Conservation (phyloP, 176 grass and related monocot species). For the Chloris gayana region DNA sequence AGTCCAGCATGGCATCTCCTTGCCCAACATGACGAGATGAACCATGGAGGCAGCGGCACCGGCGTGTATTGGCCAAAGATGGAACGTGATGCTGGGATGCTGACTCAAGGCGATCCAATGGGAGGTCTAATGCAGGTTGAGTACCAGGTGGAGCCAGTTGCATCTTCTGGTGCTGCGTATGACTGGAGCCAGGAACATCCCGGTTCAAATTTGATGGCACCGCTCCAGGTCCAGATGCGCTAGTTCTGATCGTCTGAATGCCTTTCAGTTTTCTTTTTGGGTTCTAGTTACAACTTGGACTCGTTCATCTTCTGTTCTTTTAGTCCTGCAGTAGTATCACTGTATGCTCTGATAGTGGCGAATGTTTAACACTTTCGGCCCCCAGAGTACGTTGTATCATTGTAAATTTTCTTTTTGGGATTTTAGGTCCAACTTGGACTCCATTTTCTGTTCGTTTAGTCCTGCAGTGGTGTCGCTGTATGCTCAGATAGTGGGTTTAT, state of each 20-base stretch:
- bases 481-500: too few species aligned
- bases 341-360: neutral
- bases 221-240: neutral
- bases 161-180: too few species aligned
- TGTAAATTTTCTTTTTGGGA: too few species aligned
- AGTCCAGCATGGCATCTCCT: neutral
- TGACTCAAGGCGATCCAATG: neutral
- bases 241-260: neutral
- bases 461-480: too few species aligned
- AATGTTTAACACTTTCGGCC: neutral
- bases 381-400: too few species aligned
- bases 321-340: neutral
- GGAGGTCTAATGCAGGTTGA: too few species aligned
- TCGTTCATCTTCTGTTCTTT: neutral
- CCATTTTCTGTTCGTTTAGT: too few species aligned
- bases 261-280: neutral
- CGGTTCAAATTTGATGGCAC: neutral
- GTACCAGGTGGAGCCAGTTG: too few species aligned
- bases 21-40: neutral
- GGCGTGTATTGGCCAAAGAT: slow-evolving; percentile 17
- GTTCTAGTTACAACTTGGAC: neutral
- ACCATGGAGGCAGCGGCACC: slow-evolving; percentile 9
- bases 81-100: neutral
- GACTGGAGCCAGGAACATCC: neutral
- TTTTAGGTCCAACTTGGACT: too few species aligned